Evolutionary conservation across 768 basidiomycete genomes (phyloP).

Genomic region (Xerocomus brunneocitrinus): DNA sequence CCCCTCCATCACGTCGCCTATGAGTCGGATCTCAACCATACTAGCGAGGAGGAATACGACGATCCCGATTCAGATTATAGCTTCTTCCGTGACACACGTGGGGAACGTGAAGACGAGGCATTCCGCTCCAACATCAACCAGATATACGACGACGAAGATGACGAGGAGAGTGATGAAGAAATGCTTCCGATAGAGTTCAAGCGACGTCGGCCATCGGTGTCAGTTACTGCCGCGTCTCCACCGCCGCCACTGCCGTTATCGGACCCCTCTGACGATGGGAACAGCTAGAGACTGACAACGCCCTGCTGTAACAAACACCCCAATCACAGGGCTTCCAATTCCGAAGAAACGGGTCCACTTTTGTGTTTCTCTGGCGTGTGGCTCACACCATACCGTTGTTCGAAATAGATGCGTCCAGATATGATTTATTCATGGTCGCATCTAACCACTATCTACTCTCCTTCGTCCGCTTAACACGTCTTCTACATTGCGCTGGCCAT

Average conservation of each 20-base stretch:
- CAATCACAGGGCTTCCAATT: slow-evolving; percentile 17
- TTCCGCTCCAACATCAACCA: slow-evolving; percentile 31
- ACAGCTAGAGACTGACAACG: slow-evolving; percentile 7
- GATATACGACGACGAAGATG: slow-evolving; percentile 30
- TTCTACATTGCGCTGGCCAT: background rate
- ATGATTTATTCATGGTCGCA: background rate
- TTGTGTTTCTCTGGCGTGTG: slow-evolving; percentile 5
- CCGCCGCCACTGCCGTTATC: slow-evolving; percentile 15
- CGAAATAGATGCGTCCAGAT: slow-evolving; percentile 19
- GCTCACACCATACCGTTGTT: slow-evolving; percentile 10
- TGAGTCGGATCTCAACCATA: slow-evolving; percentile 28
- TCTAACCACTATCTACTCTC: background rate
- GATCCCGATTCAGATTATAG: slow-evolving; percentile 32
- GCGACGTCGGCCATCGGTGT: slow-evolving; percentile 32
- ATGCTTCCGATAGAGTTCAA: slow-evolving; percentile 32
- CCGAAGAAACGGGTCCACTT: background rate
- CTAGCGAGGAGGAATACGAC: slow-evolving; percentile 31
- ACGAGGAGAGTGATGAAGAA: slow-evolving; percentile 37
- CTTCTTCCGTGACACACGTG: slow-evolving; percentile 30
- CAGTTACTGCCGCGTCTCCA: slow-evolving; percentile 24
- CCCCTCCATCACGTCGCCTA: slow-evolving; percentile 35
- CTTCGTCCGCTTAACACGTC: background rate
- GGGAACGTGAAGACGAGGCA: slow-evolving; percentile 20
- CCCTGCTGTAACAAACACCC: slow-evolving; percentile 7
- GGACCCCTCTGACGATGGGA: slow-evolving; percentile 17